phyloP scores from a whole-genome alignment of 2,329 filamentous ascomycete species.

The Calonectria naviculata region DNA sequence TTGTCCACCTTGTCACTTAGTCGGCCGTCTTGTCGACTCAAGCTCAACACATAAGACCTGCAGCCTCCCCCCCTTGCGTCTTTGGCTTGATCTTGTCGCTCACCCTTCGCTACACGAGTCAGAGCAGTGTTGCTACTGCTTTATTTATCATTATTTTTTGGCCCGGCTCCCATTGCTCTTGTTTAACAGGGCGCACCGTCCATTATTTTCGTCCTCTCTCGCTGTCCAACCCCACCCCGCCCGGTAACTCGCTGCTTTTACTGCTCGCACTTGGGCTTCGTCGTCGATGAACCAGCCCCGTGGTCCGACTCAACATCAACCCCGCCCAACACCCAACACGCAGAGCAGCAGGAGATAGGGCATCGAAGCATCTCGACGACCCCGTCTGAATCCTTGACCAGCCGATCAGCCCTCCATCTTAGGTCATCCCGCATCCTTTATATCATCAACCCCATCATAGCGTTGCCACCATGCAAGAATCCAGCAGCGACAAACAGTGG shows the following conservation, averaged over 20 bases:
- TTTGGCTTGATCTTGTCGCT: not conserved
- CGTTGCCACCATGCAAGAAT: conserved; percentile 34
- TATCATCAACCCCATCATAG: conserved; percentile 10
- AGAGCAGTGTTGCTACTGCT: not conserved
- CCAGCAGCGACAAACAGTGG: conserved; percentile 59
- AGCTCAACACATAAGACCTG: conserved; percentile 25
- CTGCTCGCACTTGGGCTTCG: not conserved
- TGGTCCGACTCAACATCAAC: conserved; percentile 1
- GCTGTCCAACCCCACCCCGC: not conserved
- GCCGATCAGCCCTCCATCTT: conserved; percentile 2
- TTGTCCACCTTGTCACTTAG: not conserved
- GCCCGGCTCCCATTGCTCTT: not conserved
- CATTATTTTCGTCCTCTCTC: not conserved
- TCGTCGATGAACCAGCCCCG: not conserved
- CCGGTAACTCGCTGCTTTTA: not conserved
- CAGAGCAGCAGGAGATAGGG: not conserved
- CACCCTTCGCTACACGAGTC: conserved; percentile 6
- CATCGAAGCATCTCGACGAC: not conserved
- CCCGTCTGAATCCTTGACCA: not conserved
- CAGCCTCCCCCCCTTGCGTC: conserved; percentile 21
- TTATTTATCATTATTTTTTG: not conserved
- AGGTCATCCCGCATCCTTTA: not conserved
- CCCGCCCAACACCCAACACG: conserved; percentile 4
- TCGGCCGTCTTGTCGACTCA: not conserved
- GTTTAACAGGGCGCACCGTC: not conserved